Percentiles rank a stretch among this genome's conserved stretches.
These are phyloP conservation scores for Cochlearia excelsa DNA, from an alignment of 345 rosid species.

Conservation along the genomic window DNA sequence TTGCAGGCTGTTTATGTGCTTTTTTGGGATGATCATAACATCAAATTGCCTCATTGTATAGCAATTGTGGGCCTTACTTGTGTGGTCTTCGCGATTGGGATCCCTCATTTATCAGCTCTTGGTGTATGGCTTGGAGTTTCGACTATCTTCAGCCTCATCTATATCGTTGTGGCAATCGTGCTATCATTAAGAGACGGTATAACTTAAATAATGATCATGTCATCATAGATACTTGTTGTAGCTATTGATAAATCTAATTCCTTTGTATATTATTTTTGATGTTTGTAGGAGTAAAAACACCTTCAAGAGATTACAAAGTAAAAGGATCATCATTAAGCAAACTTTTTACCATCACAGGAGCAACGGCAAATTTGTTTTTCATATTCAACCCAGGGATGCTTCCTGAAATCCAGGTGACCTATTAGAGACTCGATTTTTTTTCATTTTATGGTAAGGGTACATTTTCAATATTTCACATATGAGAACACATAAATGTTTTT, in stretches of 20 bases:
- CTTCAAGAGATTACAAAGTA: conserved; percentile 73
- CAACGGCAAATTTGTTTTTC: conserved; percentile 77
- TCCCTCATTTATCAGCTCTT: conserved; percentile 83
- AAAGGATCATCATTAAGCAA: conserved; percentile 46
- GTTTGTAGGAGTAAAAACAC: conserved; percentile 52
- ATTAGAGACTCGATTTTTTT: not conserved
- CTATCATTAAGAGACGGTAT: conserved; percentile 71
- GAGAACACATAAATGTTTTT: not conserved
- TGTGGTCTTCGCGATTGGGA: conserved; percentile 65
- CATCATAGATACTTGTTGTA: not conserved
- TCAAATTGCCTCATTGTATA: conserved; percentile 55
- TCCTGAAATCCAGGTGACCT: conserved; percentile 67
- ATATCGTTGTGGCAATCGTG: conserved; percentile 53
- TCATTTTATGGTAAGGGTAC: no score
- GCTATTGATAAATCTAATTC: conserved; percentile 3
- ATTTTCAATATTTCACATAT: no score
- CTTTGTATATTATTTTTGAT: not conserved
- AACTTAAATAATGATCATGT: conserved; percentile 11
- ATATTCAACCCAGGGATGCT: conserved; percentile 98
- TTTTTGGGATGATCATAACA: conserved; percentile 43
- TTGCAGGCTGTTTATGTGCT: conserved; percentile 55
- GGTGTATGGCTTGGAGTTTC: conserved; percentile 84
- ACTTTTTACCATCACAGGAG: conserved; percentile 71
- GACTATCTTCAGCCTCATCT: conserved; percentile 60
- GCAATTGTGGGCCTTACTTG: conserved; percentile 54